phyloP scores from a whole-genome alignment of 345 rosid genomes.

The Gossypium australe region DNA sequence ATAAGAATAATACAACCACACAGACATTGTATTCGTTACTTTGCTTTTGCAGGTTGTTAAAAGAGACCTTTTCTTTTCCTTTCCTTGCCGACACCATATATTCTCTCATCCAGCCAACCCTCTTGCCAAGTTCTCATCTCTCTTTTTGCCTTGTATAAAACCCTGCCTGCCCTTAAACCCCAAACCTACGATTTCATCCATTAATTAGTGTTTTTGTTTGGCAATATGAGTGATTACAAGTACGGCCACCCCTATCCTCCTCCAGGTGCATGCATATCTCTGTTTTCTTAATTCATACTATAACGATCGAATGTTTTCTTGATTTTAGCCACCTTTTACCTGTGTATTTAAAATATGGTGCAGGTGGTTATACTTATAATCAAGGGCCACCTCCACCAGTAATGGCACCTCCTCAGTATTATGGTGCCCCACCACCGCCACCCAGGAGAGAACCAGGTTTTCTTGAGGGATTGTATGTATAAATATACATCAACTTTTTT shows the following conservation, averaged over 20 bases:
- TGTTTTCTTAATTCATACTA: too few species aligned
- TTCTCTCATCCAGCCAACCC: neutral
- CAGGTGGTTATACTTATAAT: conserved; percentile 17
- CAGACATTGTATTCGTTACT: neutral
- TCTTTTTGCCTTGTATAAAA: neutral
- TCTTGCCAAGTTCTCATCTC: neutral
- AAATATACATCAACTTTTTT: neutral
- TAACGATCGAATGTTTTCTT: neutral
- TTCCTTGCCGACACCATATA: conserved; percentile 7
- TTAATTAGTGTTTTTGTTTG: neutral
- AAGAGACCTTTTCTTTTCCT: neutral
- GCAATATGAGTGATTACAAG: conserved; percentile 39
- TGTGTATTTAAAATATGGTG: neutral
- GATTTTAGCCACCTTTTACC: neutral
- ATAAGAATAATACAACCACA: neutral
- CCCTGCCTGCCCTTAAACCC: neutral
- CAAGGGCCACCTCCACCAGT: conserved; percentile 25
- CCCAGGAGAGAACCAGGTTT: conserved; percentile 36
- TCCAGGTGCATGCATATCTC: conserved; percentile 26
- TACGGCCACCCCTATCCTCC: conserved; percentile 49
- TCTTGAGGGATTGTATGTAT: conserved; percentile 28
- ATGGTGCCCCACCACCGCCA: conserved; percentile 33
- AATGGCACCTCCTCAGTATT: conserved; percentile 21
- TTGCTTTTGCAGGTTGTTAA: neutral
- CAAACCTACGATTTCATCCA: neutral